These are phyloP conservation scores for Boechera stricta DNA, from an alignment of 345 rosid genomes.

Conservation along the genomic window DNA sequence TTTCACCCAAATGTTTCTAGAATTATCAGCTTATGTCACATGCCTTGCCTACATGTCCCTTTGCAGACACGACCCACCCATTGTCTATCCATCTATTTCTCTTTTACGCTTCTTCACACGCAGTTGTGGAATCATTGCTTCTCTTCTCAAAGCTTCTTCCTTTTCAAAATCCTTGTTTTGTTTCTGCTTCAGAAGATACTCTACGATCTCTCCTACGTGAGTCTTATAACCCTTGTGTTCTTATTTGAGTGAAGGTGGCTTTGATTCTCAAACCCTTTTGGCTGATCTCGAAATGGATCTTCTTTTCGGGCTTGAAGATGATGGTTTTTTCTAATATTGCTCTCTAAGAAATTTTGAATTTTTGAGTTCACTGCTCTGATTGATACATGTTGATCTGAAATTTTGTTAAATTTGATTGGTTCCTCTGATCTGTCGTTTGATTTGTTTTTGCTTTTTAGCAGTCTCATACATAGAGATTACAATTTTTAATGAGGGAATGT, in stretches of 20 bases:
- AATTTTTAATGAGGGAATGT: background rate
- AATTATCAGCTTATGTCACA: conserved; percentile 49
- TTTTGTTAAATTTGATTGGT: background rate
- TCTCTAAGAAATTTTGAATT: conserved; percentile 4
- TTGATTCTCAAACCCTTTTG: background rate
- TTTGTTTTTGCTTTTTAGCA: background rate
- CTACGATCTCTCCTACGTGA: conserved; percentile 47
- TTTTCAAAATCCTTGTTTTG: background rate
- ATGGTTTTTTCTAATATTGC: no score
- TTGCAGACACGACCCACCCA: conserved; percentile 50
- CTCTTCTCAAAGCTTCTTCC: conserved; percentile 32
- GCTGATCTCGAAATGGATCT: conserved; percentile 22
- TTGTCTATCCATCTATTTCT: conserved; percentile 48
- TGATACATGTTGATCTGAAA: conserved; percentile 18
- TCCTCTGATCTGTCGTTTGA: background rate
- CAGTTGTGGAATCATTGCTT: conserved; percentile 11
- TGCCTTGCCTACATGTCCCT: conserved; percentile 35
- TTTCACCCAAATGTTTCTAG: conserved; percentile 22
- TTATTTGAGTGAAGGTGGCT: background rate
- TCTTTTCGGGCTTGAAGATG: background rate
- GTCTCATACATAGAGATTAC: background rate
- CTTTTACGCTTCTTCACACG: conserved; percentile 22
- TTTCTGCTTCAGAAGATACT: conserved; percentile 21
- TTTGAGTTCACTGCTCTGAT: background rate
- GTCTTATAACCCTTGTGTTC: conserved; percentile 6